Base-by-base conservation (phyloP, 2,329 filamentous ascomycete genomes). In the Pseudodiploospora longispora region DNA sequence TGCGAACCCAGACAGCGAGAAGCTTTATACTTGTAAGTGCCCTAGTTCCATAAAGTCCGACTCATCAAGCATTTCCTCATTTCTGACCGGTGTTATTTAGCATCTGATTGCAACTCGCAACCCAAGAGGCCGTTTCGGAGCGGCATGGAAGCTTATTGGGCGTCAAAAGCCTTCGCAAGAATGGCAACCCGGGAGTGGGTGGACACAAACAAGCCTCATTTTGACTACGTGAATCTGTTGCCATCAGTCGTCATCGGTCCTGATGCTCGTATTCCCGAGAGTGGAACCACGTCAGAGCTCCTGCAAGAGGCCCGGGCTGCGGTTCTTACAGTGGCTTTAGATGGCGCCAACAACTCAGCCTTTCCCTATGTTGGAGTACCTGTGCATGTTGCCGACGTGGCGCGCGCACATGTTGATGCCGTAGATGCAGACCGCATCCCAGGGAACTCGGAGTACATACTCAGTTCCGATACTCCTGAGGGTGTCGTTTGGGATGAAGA, bases 141-240 rank as follows among this genome's bases (percentile, higher is more conserved):
- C 6, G 29, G 42, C 4, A 50, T 50, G 45, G 44, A 50, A 34
- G 49, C 49, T 6, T 50, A 50, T 30, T 51, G 49, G 49, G 49
- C 47, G 2, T 47, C 49, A 5, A 48, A 50, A 30, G 47, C 47
- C 4, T 30, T 42, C 9, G 40, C 49, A 2, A 33, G 49, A 36
- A 43, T 42, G 1, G 42, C 38, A 2, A 32, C 43, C 6, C 37
- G 29, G n/a, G 30, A 41, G 3, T 51, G 42, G 6, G 9, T 51
- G 1, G 10, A 33, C 12, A 19, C 38, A 8, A 37, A 38, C n/a
- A 38, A 36, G 29, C 49, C 49, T 4, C 39, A 41, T 1, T 51
- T 50, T 35, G 49, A 51, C 38, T 36, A 42, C 34, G 39, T 51
- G 31, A 41, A 51, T 5, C 37, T 51, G 3, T 42, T 50, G n/a